Base-by-base conservation (phyloP, 2,329 filamentous ascomycete genomes). In the Trichoderma koningii region DNA sequence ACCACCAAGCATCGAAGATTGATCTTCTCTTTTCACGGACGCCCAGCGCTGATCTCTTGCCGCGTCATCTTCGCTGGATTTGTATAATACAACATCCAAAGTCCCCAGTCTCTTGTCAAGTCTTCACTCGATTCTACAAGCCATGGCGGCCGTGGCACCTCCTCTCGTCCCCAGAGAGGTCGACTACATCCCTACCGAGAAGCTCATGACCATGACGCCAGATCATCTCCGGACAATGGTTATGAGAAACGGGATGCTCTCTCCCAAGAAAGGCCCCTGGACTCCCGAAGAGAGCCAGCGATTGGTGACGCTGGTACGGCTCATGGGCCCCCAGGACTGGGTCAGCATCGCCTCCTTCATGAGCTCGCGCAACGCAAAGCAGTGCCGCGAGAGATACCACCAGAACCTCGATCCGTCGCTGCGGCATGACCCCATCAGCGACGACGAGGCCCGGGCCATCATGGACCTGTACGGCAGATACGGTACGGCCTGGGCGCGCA, bases 361-460 rank as follows among this genome's bases (percentile, higher is more conserved):
- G 72, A 84, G 85, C 66, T 88, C 90, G 28, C 87, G 94, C 68
- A 92, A 92, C 26, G 90, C 94, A 61, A 98, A 98, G 81, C 94
- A 98, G 80, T 98, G 94, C 77, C 88, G 94, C 66, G 94, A 98
- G 80, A 86, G 94, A 55, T 98, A 91, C 74, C 92, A 97, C 74
- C 94, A 98, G 74, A 97, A 97, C 76, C 83, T 98, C 52, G 97
- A 92, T 76, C 89, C 89, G 1, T 80, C 82, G 1, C 80, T 93
- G 44, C 90, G 90, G 74, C 89, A 91, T 71, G 84, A 88, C 19
- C 89, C 90, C 64, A 92, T 93, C 73, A 87, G 87, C 4, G 77
- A 84, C 0, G 85, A 89, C 42, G 91, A 94, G 76, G 89, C 89
- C 2, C 76, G 83, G 45, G 73, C 87, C 71, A 97, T 98, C 72